Evolutionary conservation across 2,329 filamentous ascomycete genomes (phyloP), one percentile per base, ranked within the genome.

Genomic region (Emergomyces pasteurianus): DNA sequence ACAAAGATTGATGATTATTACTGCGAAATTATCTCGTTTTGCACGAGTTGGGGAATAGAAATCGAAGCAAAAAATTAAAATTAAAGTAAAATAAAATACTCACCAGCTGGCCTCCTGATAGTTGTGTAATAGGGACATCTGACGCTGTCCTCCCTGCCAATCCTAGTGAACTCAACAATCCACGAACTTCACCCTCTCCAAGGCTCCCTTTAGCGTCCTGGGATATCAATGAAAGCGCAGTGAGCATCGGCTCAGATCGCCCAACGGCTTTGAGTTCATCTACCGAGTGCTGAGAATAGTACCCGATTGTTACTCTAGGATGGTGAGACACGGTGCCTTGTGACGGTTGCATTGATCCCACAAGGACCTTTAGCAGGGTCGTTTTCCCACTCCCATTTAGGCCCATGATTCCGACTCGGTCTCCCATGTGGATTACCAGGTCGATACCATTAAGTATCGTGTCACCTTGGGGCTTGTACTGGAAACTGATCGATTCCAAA

Each of bases 361-460:
- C 84, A 2, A 92, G 80, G 3, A 92, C 75, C 55, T 83, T 85
- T 61, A 92, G 79, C 10, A 95, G 77, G 0, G 90, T 94, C 1
- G 88, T 90, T 72, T 95, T 95, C 1, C 90, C 90, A 0, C 84
- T 83, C 0, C 90, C 90, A 70, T 95, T 95, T 50, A 94, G 78
- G 0, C 90, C 90, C 28, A 90, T 79, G 47, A 95, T 80, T 0
- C 88, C 90, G 28, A 92, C 78, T 0, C 89, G 81, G 64, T 90
- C 87, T 10, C 89, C 87, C 70, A 85, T 83, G 62, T 88, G 82
- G 14, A 95, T 81, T 0, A 86, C 86, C 14, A 95, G 73, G 57
- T 80, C 83, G 36, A 92, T 74, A 9, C 85, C 83, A 26, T 83
- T 80, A 18, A 94, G 71, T 10, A 87, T 77, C 0, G 74, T 68